phyloP scores from a whole-genome alignment of 176 grass and related monocot species.

The Eleusine coracana region DNA sequence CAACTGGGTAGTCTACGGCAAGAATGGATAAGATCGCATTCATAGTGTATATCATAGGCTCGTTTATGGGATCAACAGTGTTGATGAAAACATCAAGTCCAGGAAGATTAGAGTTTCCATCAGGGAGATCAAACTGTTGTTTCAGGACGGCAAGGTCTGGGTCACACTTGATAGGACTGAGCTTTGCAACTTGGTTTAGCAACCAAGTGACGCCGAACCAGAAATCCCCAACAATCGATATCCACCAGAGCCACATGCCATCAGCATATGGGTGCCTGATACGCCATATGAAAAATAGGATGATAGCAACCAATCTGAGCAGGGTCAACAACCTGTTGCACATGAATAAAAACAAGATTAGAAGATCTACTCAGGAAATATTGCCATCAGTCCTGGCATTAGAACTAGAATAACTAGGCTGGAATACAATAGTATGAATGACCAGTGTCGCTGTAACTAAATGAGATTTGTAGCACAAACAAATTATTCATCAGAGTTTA shows the following conservation, averaged over 20 bases:
- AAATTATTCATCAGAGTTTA: neutral
- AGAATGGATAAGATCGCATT: constrained; percentile 57
- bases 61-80: constrained; percentile 53
- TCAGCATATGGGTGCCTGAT: constrained; percentile 42
- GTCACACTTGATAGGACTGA: constrained; percentile 41
- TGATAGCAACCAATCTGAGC: constrained; percentile 45
- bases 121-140: constrained; percentile 49
- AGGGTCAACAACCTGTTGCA: constrained; percentile 48
- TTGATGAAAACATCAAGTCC: constrained; percentile 52
- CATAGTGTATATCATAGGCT: constrained; percentile 60
- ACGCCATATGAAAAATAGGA: constrained; percentile 59
- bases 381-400: neutral
- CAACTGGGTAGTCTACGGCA: constrained; percentile 56
- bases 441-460: neutral
- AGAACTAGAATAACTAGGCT: neutral
- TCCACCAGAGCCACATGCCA: constrained; percentile 60
- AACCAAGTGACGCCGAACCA: constrained; percentile 57
- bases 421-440: neutral
- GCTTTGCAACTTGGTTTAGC: constrained; percentile 49
- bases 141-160: constrained; percentile 39
- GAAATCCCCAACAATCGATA: constrained; percentile 52
- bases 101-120: constrained; percentile 49
- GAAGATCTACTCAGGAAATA: neutral
- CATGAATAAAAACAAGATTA: constrained; percentile 14
- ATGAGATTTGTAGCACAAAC: neutral